Percentiles rank a stretch among this genome's conserved stretches.
These are phyloP conservation scores for Fusarium gaditjirri DNA, from an alignment of 2,329 filamentous ascomycete genomes.

Conservation along the genomic window DNA sequence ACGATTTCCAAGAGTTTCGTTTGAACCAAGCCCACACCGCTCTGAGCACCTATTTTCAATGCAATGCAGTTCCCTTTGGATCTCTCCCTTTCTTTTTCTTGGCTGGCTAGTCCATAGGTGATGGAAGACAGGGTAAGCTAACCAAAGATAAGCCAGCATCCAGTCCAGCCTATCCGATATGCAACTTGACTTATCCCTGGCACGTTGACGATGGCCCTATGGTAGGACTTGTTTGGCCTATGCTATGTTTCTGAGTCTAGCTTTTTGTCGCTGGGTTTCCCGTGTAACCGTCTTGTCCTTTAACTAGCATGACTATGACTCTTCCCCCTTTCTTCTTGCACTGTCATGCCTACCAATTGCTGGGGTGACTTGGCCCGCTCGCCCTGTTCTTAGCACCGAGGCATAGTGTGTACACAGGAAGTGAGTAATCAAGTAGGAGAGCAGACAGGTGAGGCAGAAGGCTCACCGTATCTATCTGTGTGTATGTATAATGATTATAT, in stretches of 20 bases:
- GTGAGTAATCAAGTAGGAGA: not conserved
- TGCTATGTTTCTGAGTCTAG: constrained; percentile 12
- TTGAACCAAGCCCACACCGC: constrained; percentile 19
- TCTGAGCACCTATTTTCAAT: constrained; percentile 11
- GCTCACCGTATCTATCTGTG: constrained; percentile 32
- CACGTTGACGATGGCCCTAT: constrained; percentile 18
- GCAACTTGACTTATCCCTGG: constrained; percentile 16
- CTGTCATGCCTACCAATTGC: constrained; percentile 31
- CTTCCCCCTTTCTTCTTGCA: constrained; percentile 28
- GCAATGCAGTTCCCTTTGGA: constrained; percentile 1
- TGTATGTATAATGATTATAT: constrained; percentile 27
- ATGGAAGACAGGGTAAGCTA: constrained; percentile 26
- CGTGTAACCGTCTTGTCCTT: constrained; percentile 28
- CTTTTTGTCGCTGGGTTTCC: constrained; percentile 3
- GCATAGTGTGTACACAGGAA: not conserved
- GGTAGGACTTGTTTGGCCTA: constrained; percentile 28
- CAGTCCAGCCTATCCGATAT: constrained; percentile 10
- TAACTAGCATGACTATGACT: constrained; percentile 29
- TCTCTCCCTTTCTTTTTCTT: constrained; percentile 23
- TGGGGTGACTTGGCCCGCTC: constrained; percentile 35
- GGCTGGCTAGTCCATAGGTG: constrained; percentile 8
- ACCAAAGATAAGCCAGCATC: constrained; percentile 20
- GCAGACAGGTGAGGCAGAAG: not conserved
- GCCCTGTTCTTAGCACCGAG: constrained; percentile 30
- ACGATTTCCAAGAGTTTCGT: constrained; percentile 6